phyloP scores from a whole-genome alignment of 306 rosid genomes.

The Fragaria ananassa region DNA sequence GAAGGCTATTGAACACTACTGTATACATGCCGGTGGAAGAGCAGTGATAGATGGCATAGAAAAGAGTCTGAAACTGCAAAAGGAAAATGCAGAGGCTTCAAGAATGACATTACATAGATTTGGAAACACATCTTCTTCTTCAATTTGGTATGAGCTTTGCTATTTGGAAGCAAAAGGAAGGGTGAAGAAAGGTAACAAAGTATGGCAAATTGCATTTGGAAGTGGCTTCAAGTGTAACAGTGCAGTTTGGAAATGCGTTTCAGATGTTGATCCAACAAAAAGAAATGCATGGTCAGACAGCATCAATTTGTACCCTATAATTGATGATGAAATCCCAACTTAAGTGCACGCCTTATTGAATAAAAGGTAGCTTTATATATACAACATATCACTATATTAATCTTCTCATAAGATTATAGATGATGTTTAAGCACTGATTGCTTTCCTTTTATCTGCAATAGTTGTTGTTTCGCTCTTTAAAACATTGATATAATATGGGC shows the following conservation, averaged over 20 bases:
- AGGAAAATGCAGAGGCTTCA: conserved; percentile 67
- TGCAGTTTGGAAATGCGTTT: conserved; percentile 64
- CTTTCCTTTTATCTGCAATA: too few relatives aligned
- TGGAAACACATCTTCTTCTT: conserved; percentile 34
- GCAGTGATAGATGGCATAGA: conserved; percentile 56
- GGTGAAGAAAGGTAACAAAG: background rate
- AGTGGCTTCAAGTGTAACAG: conserved; percentile 44
- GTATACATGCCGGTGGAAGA: conserved; percentile 81
- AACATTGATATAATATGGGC: too few relatives aligned
- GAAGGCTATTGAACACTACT: conserved; percentile 64
- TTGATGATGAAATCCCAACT: conserved; percentile 21
- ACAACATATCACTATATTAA: background rate
- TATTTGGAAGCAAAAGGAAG: background rate
- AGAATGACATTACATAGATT: conserved; percentile 73
- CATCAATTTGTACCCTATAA: conserved; percentile 53
- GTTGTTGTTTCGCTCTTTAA: too few relatives aligned
- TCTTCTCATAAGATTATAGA: too few relatives aligned
- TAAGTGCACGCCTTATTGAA: background rate
- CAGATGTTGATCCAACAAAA: conserved; percentile 43
- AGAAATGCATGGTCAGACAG: conserved; percentile 65
- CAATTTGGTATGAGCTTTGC: conserved; percentile 14
- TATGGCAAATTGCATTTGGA: conserved; percentile 57
- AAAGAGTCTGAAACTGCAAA: conserved; percentile 46
- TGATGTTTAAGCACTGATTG: too few relatives aligned
- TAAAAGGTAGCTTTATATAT: background rate